Base-by-base conservation (phyloP, 1,284 basidiomycete genomes). In the Ganoderma lingzhi region DNA sequence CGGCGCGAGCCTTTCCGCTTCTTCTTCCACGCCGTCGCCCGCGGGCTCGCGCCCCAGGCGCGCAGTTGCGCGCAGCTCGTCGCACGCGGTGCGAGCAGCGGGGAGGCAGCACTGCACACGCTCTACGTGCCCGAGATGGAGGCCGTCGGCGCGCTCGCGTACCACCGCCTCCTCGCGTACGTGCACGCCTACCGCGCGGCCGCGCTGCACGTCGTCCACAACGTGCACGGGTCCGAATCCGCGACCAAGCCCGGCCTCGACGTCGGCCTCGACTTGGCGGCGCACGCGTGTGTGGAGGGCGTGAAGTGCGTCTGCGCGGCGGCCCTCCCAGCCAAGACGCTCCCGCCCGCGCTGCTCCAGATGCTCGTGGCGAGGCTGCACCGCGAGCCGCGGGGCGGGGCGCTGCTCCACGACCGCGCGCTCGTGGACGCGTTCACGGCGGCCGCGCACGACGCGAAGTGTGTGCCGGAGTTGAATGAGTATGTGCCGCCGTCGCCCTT, bases 71-170 rank as follows among this genome's bases (percentile, higher is more conserved):
- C 53, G 28, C 53, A 32, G 28, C 53, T 55, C 30, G 28, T 55
- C 30, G 30, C 53, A 9, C 6, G 30, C 4, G 17, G 53, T 9
- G 30, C 53, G 15, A 6, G 30, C 23, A 30, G 28, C 30, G 6
- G 35, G 3, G 6, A 6, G 35, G 51, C 28, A 5, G 53, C 28
- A 12, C 3, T 55, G 14, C 28, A 32, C 53, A 15, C 30, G 30
- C 53, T 55, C 30, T 55, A 55, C 53, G 53, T 55, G 53, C 53
- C 53, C 28, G 30, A 55, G 53, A 32, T 55, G 53, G 28, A 55
- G 30, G 53, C 28, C 28, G 53, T 55, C 53, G 53, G 53, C 28
- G 53, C 53, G 30, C 53, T 55, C 53, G 53, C 30, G 14, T 32
- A 55, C 53, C 53, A 55, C 28, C 53, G 53, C 14, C 53, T 55